These are phyloP conservation scores for Xerocomus brunneocitrinus DNA, from an alignment of 768 basidiomycete species.

Conservation along the genomic window DNA sequence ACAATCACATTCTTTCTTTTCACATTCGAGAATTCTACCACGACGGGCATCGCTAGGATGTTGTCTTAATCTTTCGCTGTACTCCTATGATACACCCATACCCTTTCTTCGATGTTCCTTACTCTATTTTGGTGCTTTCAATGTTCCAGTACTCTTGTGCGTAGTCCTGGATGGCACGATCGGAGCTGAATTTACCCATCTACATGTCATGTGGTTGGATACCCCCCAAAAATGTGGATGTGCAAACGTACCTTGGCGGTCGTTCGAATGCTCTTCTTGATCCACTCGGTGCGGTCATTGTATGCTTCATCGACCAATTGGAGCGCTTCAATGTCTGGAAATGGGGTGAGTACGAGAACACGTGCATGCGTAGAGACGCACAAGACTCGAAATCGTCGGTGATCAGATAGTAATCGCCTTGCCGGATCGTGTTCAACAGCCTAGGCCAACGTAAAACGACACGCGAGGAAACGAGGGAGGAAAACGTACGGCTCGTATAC, in stretches of 20 bases:
- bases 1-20: constrained; percentile 9
- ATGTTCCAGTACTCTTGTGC: constrained; percentile 86
- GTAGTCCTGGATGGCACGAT: constrained; percentile 88
- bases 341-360: neutral
- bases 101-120: neutral
- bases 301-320: constrained; percentile 88
- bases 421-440: constrained; percentile 69
- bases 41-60: constrained; percentile 10
- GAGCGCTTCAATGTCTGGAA: constrained; percentile 72
- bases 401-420: constrained; percentile 74
- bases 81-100: constrained; percentile 10
- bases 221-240: constrained; percentile 56
- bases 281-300: constrained; percentile 79
- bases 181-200: constrained; percentile 98
- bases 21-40: constrained; percentile 11
- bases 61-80: constrained; percentile 3
- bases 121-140: constrained; percentile 42
- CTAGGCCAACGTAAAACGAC: constrained; percentile 28
- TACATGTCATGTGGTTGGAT: constrained; percentile 27
- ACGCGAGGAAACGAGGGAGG: constrained; percentile 12
- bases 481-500: constrained; percentile 80
- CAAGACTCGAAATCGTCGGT: constrained; percentile 95
- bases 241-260: constrained; percentile 70
- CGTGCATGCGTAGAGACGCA: constrained; percentile 33
- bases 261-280: constrained; percentile 84